Conservation (phyloP, 1,284 basidiomycete species). For the Thelephora terrestris region DNA sequence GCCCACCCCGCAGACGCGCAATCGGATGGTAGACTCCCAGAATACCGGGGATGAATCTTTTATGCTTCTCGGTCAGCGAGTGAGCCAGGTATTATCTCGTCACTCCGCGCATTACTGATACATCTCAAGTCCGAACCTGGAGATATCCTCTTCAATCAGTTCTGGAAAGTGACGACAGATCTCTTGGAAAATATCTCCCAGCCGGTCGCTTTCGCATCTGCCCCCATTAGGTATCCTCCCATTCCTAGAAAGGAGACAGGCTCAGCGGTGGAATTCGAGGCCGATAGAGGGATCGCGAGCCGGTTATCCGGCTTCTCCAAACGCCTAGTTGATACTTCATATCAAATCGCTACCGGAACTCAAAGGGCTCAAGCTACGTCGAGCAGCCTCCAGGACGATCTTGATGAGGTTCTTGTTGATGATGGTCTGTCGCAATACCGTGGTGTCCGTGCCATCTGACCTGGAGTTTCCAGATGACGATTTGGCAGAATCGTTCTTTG, state of each 20-base stretch:
- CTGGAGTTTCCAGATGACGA: slow-evolving; percentile 37
- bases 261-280: slow-evolving; percentile 53
- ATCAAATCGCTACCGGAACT: slow-evolving; percentile 14
- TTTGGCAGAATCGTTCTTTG: slow-evolving; percentile 65
- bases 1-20: slow-evolving; percentile 17
- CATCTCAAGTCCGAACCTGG: slow-evolving; percentile 27
- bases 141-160: slow-evolving; percentile 71
- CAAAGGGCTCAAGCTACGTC: slow-evolving; percentile 19
- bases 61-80: slow-evolving; percentile 70
- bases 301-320: slow-evolving; percentile 15
- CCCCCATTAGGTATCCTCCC: slow-evolving; percentile 45
- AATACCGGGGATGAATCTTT: slow-evolving; percentile 74
- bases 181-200: slow-evolving; percentile 74
- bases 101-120: background rate
- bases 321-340: background rate
- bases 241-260: slow-evolving; percentile 34
- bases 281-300: slow-evolving; percentile 42
- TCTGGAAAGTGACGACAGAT: slow-evolving; percentile 77
- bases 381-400: slow-evolving; percentile 23
- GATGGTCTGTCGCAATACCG: slow-evolving; percentile 23
- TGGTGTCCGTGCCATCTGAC: slow-evolving; percentile 2
- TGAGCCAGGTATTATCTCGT: slow-evolving; percentile 15
- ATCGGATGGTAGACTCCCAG: slow-evolving; percentile 54
- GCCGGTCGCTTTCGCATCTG: slow-evolving; percentile 77
- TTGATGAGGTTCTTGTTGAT: slow-evolving; percentile 31